Evolutionary conservation across 2,329 filamentous ascomycete genomes (phyloP).

Genomic region (Cordyceps pruinosa): DNA sequence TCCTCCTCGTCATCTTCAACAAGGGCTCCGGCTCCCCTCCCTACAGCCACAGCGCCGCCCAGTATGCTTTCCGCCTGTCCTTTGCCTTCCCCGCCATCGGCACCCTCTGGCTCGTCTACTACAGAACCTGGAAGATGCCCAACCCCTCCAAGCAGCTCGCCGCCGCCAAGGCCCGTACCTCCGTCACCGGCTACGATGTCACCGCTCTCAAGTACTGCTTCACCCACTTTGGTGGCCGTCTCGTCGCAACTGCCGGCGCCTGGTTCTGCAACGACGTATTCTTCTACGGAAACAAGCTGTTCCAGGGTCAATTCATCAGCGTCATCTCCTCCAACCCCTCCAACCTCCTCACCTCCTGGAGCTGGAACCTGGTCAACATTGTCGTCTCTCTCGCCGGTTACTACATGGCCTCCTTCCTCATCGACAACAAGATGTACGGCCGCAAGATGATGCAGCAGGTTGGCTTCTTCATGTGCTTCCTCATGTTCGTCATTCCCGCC

Average conservation of each 20-base stretch:
- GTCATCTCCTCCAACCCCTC: slow-evolving; percentile 64
- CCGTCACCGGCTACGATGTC: slow-evolving; percentile 90
- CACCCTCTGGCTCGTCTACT: slow-evolving; percentile 92
- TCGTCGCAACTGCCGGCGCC: slow-evolving; percentile 76
- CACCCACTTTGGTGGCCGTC: slow-evolving; percentile 75
- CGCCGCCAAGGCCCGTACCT: slow-evolving; percentile 74
- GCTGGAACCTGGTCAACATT: slow-evolving; percentile 89
- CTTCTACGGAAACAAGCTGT: slow-evolving; percentile 99
- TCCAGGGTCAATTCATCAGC: slow-evolving; percentile 83
- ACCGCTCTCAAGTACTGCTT: slow-evolving; percentile 72
- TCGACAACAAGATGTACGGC: slow-evolving; percentile 95
- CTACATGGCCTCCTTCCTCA: slow-evolving; percentile 80
- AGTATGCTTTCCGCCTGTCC: slow-evolving; percentile 87
- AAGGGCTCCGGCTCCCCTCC: slow-evolving; percentile 65
- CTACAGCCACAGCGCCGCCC: slow-evolving; percentile 69
- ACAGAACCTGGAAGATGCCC: slow-evolving; percentile 92
- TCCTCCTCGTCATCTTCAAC: slow-evolving; percentile 84
- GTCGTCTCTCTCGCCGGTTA: slow-evolving; percentile 81
- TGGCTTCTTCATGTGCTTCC: slow-evolving; percentile 87
- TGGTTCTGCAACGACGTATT: slow-evolving; percentile 99
- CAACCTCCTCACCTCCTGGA: slow-evolving; percentile 80
- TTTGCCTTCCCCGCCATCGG: slow-evolving; percentile 88
- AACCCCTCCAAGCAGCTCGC: slow-evolving; percentile 76
- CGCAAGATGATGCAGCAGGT: slow-evolving; percentile 95
- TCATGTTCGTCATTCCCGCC: slow-evolving; percentile 86